Percentiles rank a stretch among this genome's conserved stretches.
phyloP scores from a whole-genome alignment of 1,284 basidiomycete genomes.

The Ustilago shanxiensis region DNA sequence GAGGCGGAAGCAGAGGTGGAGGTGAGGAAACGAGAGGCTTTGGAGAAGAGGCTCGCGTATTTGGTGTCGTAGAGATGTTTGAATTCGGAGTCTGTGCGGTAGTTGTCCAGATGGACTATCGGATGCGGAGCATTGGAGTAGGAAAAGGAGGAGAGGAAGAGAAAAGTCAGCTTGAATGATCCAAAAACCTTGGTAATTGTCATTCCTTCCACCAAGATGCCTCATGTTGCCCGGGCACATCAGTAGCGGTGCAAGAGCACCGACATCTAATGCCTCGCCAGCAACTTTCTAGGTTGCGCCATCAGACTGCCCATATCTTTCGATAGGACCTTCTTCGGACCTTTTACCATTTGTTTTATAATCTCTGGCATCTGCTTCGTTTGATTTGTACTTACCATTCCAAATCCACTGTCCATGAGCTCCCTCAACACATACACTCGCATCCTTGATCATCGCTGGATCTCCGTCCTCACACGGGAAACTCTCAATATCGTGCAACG shows the following conservation, averaged over 20 bases:
- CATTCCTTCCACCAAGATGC: slow-evolving; percentile 1
- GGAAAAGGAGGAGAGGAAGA: too few species aligned
- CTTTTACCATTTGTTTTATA: slow-evolving; percentile 61
- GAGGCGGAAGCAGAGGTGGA: slow-evolving; percentile 77
- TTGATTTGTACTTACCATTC: slow-evolving; percentile 51
- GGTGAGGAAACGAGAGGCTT: slow-evolving; percentile 80
- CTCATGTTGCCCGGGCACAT: slow-evolving; percentile 24
- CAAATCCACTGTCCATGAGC: slow-evolving; percentile 87
- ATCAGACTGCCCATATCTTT: slow-evolving; percentile 22
- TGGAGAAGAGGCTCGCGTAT: slow-evolving; percentile 80
- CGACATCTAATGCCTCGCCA: background rate
- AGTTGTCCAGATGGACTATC: slow-evolving; percentile 86
- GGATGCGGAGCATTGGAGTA: too few species aligned
- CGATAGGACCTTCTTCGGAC: slow-evolving; percentile 50
- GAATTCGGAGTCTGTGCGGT: slow-evolving; percentile 81
- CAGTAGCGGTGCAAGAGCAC: background rate
- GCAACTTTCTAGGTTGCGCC: slow-evolving; percentile 13
- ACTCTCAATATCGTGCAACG: slow-evolving; percentile 86
- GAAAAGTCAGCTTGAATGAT: background rate
- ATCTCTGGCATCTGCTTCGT: slow-evolving; percentile 26
- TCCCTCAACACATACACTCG: slow-evolving; percentile 81
- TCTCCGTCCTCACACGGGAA: slow-evolving; percentile 95
- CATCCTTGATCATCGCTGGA: slow-evolving; percentile 81
- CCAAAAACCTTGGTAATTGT: background rate
- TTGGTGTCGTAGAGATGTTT: slow-evolving; percentile 80